phyloP scores from a whole-genome alignment of 2,329 filamentous ascomycete genomes.

The Diaporthe australafricana region DNA sequence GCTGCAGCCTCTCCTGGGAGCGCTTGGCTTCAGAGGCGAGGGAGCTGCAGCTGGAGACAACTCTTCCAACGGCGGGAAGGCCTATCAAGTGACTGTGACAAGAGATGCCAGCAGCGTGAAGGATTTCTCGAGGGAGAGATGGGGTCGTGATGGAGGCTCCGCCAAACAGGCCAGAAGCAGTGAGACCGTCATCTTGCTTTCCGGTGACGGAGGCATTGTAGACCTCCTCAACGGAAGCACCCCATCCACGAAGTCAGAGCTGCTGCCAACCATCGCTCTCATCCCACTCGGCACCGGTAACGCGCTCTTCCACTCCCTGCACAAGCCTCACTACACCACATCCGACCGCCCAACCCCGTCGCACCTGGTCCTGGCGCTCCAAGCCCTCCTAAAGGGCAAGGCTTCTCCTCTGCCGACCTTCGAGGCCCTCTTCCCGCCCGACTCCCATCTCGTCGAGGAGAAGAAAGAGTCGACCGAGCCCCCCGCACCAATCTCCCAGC shows the following conservation, averaged over 20 bases:
- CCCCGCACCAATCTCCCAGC: conserved; percentile 48
- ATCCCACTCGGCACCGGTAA: conserved; percentile 75
- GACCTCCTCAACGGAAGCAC: conserved; percentile 79
- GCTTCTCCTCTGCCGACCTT: conserved; percentile 71
- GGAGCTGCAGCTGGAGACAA: conserved; percentile 33
- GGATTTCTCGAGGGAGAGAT: conserved; percentile 64
- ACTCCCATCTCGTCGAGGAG: conserved; percentile 58
- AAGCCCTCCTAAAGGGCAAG: conserved; percentile 69
- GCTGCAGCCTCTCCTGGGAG: conserved; percentile 65
- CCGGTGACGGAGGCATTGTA: conserved; percentile 87
- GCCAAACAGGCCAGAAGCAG: conserved; percentile 46
- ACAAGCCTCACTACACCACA: conserved; percentile 65
- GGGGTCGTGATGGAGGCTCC: conserved; percentile 55
- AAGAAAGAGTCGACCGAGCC: neutral
- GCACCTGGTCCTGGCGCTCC: conserved; percentile 56
- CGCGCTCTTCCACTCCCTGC: conserved; percentile 71
- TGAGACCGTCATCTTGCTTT: conserved; percentile 77
- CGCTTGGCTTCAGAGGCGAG: conserved; percentile 51
- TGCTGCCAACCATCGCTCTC: conserved; percentile 60
- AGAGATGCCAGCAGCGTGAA: conserved; percentile 71
- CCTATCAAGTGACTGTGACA: conserved; percentile 71
- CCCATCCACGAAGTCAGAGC: conserved; percentile 37
- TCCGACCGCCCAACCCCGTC: conserved; percentile 48
- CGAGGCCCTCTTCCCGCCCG: conserved; percentile 69
- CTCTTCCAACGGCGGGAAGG: neutral